Evolutionary conservation across 257 asterid genomes (phyloP), one percentile per base, ranked within the genome.

Genomic region (Henckelia pumila): DNA sequence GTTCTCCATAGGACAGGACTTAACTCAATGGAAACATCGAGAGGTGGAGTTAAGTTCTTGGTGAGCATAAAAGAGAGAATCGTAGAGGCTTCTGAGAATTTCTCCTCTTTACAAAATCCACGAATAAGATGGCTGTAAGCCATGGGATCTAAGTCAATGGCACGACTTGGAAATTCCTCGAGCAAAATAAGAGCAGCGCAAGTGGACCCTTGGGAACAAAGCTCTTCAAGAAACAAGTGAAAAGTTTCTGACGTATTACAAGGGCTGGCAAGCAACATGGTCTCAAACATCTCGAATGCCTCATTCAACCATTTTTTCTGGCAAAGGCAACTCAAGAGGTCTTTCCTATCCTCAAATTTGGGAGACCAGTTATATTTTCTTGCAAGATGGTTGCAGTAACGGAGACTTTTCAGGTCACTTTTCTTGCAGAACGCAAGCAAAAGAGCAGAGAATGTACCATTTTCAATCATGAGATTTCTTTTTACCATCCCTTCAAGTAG

Each of bases 311-410:
- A 77, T 69, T 81, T 77, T 63, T 66, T 83, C 69, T 71, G 73
- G 82, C 89, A 86, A 56, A 93, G 72, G 72, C 53, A 61, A 63
- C 71, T 24, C 28, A 90, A 59, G 73, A 86, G 87, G 76, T 76
- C 63, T 50, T 77, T 79, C 29, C 79, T 79, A 49, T 84, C 89
- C 66, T 84, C 83, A 59, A 59, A 71, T 19, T 75, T 78, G 28
- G 95, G 95, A 3, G 73, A 76, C 99, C 99, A 94, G 28, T 81
- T 83, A 75, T 76, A 68, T 68, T 67, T 75, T 17, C 35, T 57
- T n/a, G 91, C 89, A 28, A 86, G 80, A 30, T 68, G 71, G 76
- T 73, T 75, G 74, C 58, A 81, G 65, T 75, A 33, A 29, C 5
- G 65, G 72, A 90, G 77, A 80, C 84, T 73, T 73, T 57, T 76